Evolutionary conservation across 768 basidiomycete genomes (phyloP).

Genomic region (Guyanaporus albipodus): DNA sequence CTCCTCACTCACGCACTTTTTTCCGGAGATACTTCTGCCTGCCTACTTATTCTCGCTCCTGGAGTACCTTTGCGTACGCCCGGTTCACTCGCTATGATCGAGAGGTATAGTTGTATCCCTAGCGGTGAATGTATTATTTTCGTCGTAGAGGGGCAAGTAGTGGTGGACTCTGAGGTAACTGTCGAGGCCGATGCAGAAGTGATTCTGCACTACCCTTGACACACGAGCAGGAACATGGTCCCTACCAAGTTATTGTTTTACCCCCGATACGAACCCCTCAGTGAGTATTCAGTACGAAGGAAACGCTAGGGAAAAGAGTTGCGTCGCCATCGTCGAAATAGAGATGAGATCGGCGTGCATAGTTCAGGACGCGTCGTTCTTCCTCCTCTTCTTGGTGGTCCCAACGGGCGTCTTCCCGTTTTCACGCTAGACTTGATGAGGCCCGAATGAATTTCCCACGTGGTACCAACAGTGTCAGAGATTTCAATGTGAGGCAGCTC

Average conservation of each 20-base stretch:
- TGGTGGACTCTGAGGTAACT: slow-evolving; percentile 12
- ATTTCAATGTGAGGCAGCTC: too few species aligned
- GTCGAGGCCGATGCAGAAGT: slow-evolving; percentile 14
- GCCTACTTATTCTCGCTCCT: slow-evolving; percentile 69
- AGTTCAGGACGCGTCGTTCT: too few species aligned
- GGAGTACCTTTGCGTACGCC: slow-evolving; percentile 65
- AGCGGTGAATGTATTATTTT: slow-evolving; percentile 16
- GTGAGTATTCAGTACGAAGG: too few species aligned
- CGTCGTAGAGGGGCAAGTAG: slow-evolving; percentile 16
- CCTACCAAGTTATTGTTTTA: slow-evolving; percentile 12
- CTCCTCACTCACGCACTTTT: slow-evolving; percentile 66
- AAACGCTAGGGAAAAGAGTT: too few species aligned
- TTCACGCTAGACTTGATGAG: too few species aligned
- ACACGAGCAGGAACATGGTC: too few species aligned
- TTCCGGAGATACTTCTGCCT: slow-evolving; percentile 73
- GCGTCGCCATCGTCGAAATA: too few species aligned
- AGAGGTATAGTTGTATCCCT: slow-evolving; percentile 19
- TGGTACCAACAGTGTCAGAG: too few species aligned
- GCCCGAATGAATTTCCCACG: too few species aligned
- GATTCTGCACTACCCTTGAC: slow-evolving; percentile 21
- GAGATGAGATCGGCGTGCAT: too few species aligned
- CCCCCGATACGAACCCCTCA: slow-evolving; percentile 24
- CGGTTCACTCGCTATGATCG: slow-evolving; percentile 13
- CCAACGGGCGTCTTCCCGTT: too few species aligned
- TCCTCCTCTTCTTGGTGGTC: too few species aligned